Percentiles rank a stretch among this genome's conserved stretches.
phyloP scores from a whole-genome alignment of 352 stramenopile species.

The Pythium rhizo-oryzae region DNA sequence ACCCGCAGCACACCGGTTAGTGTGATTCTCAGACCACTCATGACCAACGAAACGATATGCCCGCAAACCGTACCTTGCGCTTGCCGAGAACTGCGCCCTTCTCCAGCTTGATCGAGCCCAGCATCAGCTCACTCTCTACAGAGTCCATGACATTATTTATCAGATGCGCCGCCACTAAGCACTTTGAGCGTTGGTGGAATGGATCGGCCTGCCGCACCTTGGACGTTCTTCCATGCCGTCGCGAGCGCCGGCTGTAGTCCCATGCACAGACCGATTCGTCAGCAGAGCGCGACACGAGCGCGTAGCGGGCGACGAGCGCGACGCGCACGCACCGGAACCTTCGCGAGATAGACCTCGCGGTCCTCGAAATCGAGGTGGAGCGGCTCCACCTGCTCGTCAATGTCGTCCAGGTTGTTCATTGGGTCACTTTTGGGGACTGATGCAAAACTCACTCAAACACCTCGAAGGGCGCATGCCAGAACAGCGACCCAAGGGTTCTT shows the following conservation, averaged over 20 bases:
- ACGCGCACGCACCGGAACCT: constrained; percentile 68
- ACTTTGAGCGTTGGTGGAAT: not conserved
- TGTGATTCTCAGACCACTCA: not conserved
- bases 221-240: constrained; percentile 80
- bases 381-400: constrained; percentile 90
- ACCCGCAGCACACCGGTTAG: not conserved
- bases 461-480: not conserved
- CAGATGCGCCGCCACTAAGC: not conserved
- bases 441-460: not conserved
- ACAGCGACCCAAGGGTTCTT: not conserved
- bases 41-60: not conserved
- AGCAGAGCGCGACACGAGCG: constrained; percentile 1
- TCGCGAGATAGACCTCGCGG: constrained; percentile 86
- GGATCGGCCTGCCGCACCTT: constrained; percentile 21
- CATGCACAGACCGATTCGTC: constrained; percentile 5
- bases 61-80: constrained; percentile 46
- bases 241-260: constrained; percentile 61
- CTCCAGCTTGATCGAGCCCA: constrained; percentile 85
- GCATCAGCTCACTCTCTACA: constrained; percentile 82
- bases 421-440: not conserved
- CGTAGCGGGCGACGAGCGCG: not conserved
- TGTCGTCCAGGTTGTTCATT: constrained; percentile 62
- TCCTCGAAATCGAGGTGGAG: constrained; percentile 87
- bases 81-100: constrained; percentile 69
- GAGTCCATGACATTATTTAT: not conserved